phyloP scores from a whole-genome alignment of 2,329 filamentous ascomycete genomes.

The Aspergillus caelatus region DNA sequence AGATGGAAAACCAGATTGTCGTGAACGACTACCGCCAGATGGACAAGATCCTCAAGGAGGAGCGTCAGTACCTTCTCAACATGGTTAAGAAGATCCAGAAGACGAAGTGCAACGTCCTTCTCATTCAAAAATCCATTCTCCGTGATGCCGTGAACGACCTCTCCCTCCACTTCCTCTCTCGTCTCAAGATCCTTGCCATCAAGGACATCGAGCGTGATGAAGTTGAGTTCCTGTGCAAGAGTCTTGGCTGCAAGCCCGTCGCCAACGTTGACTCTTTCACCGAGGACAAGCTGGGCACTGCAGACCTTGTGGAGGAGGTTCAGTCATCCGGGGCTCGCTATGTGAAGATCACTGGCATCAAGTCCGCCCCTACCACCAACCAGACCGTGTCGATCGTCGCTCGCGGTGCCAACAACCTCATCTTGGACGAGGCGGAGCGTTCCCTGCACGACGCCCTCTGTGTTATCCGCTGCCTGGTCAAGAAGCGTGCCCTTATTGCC shows the following conservation, averaged over 20 bases:
- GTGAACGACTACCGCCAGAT: constrained; percentile 99
- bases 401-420: constrained; percentile 89
- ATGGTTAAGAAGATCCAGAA: constrained; percentile 99
- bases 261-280: constrained; percentile 98
- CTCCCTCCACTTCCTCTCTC: constrained; percentile 94
- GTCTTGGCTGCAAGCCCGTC: constrained; percentile 97
- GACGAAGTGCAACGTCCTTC: constrained; percentile 97
- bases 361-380: constrained; percentile 64
- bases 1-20: constrained; percentile 99
- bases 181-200: constrained; percentile 90
- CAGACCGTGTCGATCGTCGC: constrained; percentile 93
- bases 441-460: constrained; percentile 96
- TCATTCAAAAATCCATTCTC: constrained; percentile 98
- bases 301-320: constrained; percentile 91
- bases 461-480: constrained; percentile 94
- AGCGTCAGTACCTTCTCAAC: constrained; percentile 95
- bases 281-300: constrained; percentile 94
- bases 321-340: constrained; percentile 85
- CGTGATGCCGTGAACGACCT: constrained; percentile 97
- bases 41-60: constrained; percentile 99
- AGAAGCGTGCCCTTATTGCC: constrained; percentile 99
- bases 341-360: constrained; percentile 93
- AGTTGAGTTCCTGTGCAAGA: constrained; percentile 99
- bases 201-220: constrained; percentile 99
- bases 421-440: constrained; percentile 95